These are phyloP conservation scores for Vickermania ingenoplastis DNA, from an alignment of 208 protist genomes.

Conservation along the genomic window DNA sequence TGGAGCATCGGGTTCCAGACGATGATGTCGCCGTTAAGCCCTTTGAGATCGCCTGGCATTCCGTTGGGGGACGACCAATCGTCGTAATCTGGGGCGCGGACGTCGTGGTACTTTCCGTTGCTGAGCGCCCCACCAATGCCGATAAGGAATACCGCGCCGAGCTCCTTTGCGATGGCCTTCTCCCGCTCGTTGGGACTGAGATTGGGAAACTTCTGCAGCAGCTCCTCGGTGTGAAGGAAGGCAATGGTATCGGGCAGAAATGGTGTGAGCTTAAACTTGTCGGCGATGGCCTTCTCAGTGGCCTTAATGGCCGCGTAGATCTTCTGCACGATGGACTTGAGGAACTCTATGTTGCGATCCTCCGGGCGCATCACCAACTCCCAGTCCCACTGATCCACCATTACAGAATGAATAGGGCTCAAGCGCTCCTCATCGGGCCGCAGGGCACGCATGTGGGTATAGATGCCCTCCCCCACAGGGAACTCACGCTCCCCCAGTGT, in stretches of 20 bases:
- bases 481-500: slow-evolving; percentile 73
- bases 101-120: slow-evolving; percentile 75
- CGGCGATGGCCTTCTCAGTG: slow-evolving; percentile 55
- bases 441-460: slow-evolving; percentile 83
- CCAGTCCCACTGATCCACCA: slow-evolving; percentile 93
- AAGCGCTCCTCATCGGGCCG: slow-evolving; percentile 74
- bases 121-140: slow-evolving; percentile 80
- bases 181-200: slow-evolving; percentile 79
- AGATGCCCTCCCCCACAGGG: slow-evolving; percentile 58
- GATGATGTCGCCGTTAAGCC: slow-evolving; percentile 88
- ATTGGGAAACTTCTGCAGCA: slow-evolving; percentile 69
- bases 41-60: slow-evolving; percentile 25
- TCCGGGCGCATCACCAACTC: slow-evolving; percentile 60
- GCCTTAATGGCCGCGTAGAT: slow-evolving; percentile 61
- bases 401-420: slow-evolving; percentile 84
- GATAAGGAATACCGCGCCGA: slow-evolving; percentile 86
- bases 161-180: slow-evolving; percentile 47
- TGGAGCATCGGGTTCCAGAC: slow-evolving; percentile 80
- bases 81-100: slow-evolving; percentile 87
- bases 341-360: slow-evolving; percentile 57
- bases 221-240: slow-evolving; percentile 79
- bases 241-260: slow-evolving; percentile 72
- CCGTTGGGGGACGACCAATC: slow-evolving; percentile 83
- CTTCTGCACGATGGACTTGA: slow-evolving; percentile 50
- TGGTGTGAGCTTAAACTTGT: slow-evolving; percentile 31